Conservation (phyloP, 1,284 basidiomycete genomes). For the Pseudozyma pruni region DNA sequence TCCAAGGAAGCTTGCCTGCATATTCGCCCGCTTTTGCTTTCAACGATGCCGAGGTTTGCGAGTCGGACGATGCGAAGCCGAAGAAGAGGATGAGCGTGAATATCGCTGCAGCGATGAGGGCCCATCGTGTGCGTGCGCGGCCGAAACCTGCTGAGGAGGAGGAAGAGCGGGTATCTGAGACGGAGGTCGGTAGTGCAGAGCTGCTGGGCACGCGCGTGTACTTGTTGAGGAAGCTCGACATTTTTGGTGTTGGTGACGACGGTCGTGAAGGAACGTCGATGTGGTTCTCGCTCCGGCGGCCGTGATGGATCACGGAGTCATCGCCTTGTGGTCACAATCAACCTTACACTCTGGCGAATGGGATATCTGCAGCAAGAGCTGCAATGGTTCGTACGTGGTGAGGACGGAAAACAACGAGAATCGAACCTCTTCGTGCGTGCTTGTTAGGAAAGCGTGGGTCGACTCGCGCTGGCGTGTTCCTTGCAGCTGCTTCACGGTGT, state of each 20-base stretch:
- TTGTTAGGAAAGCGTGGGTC: too few relatives aligned
- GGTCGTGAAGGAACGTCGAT: too few relatives aligned
- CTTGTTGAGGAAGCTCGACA: constrained; percentile 29
- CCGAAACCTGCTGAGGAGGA: constrained; percentile 28
- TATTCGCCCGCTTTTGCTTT: constrained; percentile 48
- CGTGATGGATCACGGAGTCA: constrained; percentile 6
- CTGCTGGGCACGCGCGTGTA: constrained; percentile 40
- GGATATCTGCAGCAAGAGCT: too few relatives aligned
- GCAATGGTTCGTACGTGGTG: too few relatives aligned
- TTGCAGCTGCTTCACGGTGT: too few relatives aligned
- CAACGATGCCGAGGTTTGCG: constrained; percentile 2
- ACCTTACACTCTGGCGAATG: too few relatives aligned
- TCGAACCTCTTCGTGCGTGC: too few relatives aligned
- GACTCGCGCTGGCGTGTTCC: too few relatives aligned
- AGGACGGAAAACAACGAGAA: too few relatives aligned
- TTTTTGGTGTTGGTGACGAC: constrained; percentile 4
- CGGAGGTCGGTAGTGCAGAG: constrained; percentile 14
- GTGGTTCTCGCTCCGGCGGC: neutral
- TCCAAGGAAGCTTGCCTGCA: constrained; percentile 22
- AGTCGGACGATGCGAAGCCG: constrained; percentile 26
- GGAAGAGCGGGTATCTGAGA: constrained; percentile 17
- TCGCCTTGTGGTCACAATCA: neutral
- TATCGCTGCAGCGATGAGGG: constrained; percentile 24
- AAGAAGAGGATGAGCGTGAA: constrained; percentile 40
- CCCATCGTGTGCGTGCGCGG: constrained; percentile 49